Base-by-base conservation (phyloP, 2,329 filamentous ascomycete species). In the Davidsoniella neocaledoniae region DNA sequence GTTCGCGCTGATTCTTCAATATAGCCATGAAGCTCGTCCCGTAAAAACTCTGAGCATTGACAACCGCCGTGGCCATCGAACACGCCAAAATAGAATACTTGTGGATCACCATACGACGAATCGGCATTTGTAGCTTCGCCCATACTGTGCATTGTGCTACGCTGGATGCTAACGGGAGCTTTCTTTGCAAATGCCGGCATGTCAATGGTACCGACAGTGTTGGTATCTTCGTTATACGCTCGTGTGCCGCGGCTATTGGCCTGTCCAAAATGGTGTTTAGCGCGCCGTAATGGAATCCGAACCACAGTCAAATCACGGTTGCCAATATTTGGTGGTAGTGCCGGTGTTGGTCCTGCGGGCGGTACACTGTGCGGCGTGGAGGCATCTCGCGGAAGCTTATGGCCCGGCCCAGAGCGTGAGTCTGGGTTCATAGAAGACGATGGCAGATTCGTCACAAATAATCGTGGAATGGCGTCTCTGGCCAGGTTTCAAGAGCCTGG, bases 31-130 rank as follows among this genome's bases (percentile, higher is more conserved):
- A 98, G 67, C 59, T 83, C 77, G 53, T 95, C 85, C 52, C 80
- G 74, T 56, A 96, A 65, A 58, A 94, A 96, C 16, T 82, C 79
- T 53, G 86, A 87, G 63, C 91, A 96, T 62, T 94, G 84, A 17
- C 70, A 75, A 17, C 91, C 91, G 8, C 91, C 91, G 66, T 98
- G 91, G 2, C 91, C 91, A 64, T 98, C 91, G 60, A 96, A 98
- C 1, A 96, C 80, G 1, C 77, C 88, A 71, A 95, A 98, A 64
- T 96, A 98, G 64, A 98, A 98, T 33, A 96, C 81, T 62, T 96
- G 90, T 1, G 90, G 90, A 60, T 96, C 90, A 2, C 90, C 90
- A 55, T 77, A 83, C 1, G 83, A 77, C 55, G 81, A 83, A 52
- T 85, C 83, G 5, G 86, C 85, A 8, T 72, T 77, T 21, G 75